A percentile compares a stretch with the other conserved stretches of the same genome.
Conservation (phyloP, 345 rosid genomes). For the Erucastrum elatum region DNA sequence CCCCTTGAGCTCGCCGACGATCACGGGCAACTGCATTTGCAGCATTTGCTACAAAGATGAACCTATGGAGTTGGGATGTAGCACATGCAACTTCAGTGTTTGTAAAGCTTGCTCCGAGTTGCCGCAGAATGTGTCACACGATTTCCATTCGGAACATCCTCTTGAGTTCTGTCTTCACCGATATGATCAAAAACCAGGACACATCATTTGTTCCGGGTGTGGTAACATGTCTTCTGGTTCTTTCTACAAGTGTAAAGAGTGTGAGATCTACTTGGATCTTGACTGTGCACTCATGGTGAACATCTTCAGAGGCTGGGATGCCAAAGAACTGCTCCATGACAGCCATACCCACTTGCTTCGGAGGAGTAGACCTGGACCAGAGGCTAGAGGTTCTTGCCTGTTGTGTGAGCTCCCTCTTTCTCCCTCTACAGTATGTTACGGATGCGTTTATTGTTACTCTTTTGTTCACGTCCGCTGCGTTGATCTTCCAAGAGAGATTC, state of each 20-base stretch:
- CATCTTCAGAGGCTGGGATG: not conserved
- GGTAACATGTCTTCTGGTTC: not conserved
- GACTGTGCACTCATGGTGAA: not conserved
- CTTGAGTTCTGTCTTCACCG: not conserved
- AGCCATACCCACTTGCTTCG: not conserved
- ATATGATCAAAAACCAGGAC: not conserved
- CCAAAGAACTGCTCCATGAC: not conserved
- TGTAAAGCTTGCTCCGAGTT: not conserved
- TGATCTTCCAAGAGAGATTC: not conserved
- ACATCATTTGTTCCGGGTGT: constrained; percentile 7
- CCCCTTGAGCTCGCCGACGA: not conserved
- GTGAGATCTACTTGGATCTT: constrained; percentile 21
- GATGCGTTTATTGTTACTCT: constrained; percentile 18
- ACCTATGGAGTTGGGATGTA: not conserved
- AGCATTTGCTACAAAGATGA: constrained; percentile 1
- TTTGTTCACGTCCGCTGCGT: constrained; percentile 18
- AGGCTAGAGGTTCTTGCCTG: not conserved
- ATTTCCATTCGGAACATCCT: constrained; percentile 6
- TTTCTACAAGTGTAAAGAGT: constrained; percentile 10
- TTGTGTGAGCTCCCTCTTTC: not conserved
- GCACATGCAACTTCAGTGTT: not conserved
- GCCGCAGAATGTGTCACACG: not conserved
- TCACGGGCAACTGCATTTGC: not conserved
- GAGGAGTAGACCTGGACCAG: constrained; percentile 1
- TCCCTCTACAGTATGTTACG: not conserved